phyloP scores from a whole-genome alignment of 1,284 basidiomycete genomes.

The Ceraceosorus guamensis region DNA sequence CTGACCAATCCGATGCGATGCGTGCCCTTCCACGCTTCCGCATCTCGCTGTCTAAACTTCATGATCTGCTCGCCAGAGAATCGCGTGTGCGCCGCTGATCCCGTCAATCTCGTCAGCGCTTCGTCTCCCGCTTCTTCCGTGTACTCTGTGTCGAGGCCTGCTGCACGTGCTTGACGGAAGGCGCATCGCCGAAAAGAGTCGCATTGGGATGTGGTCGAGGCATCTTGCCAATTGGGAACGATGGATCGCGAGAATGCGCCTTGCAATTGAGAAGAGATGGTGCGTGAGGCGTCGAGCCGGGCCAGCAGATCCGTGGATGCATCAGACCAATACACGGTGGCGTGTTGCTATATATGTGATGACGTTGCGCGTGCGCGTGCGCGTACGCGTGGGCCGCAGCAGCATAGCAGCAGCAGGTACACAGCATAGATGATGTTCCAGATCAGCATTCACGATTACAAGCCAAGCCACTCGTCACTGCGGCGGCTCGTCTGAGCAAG shows the following conservation, averaged over 20 bases:
- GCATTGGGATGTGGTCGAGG: constrained; percentile 71
- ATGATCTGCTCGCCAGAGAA: constrained; percentile 82
- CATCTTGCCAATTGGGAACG: constrained; percentile 88
- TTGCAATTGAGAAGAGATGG: constrained; percentile 55
- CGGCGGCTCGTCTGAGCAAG: no score
- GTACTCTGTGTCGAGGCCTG: constrained; percentile 53
- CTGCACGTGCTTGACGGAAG: constrained; percentile 11
- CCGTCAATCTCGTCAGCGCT: constrained; percentile 65
- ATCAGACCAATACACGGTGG: constrained; percentile 75
- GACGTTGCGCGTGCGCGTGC: constrained; percentile 1
- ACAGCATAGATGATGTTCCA: no score
- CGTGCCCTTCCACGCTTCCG: constrained; percentile 62
- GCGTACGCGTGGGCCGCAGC: no score
- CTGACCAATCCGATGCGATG: constrained; percentile 71
- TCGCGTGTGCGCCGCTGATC: constrained; percentile 75
- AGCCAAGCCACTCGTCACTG: no score
- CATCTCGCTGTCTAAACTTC: constrained; percentile 58
- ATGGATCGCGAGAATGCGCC: constrained; percentile 64
- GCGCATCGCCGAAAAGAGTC: constrained; percentile 56
- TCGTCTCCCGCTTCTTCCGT: constrained; percentile 54
- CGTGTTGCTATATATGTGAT: constrained; percentile 65
- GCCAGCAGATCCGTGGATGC: constrained; percentile 57
- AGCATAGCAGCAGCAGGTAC: no score
- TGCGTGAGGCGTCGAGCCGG: constrained; percentile 55
- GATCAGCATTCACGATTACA: no score